Base-by-base conservation (phyloP, 2,329 filamentous ascomycete species). In the Scytalidium sp. region DNA sequence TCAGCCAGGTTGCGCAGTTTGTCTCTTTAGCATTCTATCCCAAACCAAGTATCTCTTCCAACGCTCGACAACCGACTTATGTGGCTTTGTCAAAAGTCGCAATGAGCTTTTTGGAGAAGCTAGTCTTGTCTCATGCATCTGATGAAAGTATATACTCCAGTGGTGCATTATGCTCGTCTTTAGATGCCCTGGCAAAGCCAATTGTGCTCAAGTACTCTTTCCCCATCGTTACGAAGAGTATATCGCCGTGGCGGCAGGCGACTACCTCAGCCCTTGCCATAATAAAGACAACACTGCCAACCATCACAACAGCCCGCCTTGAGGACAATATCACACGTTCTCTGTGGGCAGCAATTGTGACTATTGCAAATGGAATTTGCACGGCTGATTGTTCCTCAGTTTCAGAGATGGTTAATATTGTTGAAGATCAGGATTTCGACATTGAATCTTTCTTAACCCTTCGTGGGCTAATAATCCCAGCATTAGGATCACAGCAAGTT, bases 51-150 rank as follows among this genome's bases (percentile, higher is more conserved):
- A 61, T 71, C 50, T 48, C 61, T 52, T 19, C 67, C 53, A 49
- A 70, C 55, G 49, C 67, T 65, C 56, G 65, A 45, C 83, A 83
- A 50, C 87, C 90, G 6, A 96, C 90, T 0, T 97, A 91, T 63
- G 84, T 99, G 49, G 93, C 94, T 27, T 81, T 97, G 63, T 90
- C 92, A 1, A 96, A 94, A 66, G 81, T 82, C 19, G 84, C 87
- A 51, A 94, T 96, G 78, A 72, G 77, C 2, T 79, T 90, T 42
- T 68, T 95, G 2, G 76, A 87, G 55, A 71, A 70, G 0, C 69
- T 90, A 2, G 72, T 87, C 3, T 67, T 82, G 3, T 69, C 74
- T 15, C 83, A 89, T 54, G 78, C 82, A 0, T 66, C 71, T 0
- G 82, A 88, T 20, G 62, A 72, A n/a, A 82, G 87, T 29, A 81